Evolutionary conservation across 2,329 filamentous ascomycete genomes (phyloP).

Genomic region (Penicillium occitanis): DNA sequence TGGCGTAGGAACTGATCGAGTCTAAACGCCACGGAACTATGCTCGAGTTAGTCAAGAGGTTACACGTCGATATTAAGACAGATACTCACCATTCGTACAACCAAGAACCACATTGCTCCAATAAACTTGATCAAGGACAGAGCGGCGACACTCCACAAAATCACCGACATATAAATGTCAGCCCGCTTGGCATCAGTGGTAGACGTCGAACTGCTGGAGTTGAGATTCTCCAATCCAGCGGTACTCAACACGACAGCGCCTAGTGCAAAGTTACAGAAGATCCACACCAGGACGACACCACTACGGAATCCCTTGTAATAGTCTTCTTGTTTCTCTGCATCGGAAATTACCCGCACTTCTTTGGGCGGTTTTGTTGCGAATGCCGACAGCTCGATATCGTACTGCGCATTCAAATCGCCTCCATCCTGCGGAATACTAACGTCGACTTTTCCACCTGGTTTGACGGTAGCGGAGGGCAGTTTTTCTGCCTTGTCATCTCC

Average conservation of each 20-base stretch:
- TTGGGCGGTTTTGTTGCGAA: constrained; percentile 74
- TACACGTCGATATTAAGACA: background rate
- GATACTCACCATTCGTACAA: constrained; percentile 75
- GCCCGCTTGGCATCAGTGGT: constrained; percentile 57
- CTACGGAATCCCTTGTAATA: constrained; percentile 97
- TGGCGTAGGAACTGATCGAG: background rate
- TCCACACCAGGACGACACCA: constrained; percentile 89
- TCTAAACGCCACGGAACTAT: constrained; percentile 54
- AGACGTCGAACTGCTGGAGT: constrained; percentile 42
- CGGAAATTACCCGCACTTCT: constrained; percentile 54
- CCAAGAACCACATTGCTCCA: constrained; percentile 87
- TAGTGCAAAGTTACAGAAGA: constrained; percentile 91
- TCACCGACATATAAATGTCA: constrained; percentile 80
- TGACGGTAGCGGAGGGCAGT: constrained; percentile 81
- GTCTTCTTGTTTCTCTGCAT: constrained; percentile 83
- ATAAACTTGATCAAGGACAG: constrained; percentile 83
- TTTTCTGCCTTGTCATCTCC: constrained; percentile 95
- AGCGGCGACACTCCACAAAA: constrained; percentile 85
- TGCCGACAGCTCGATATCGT: constrained; percentile 75
- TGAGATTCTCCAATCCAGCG: constrained; percentile 73
- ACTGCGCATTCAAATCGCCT: constrained; percentile 90
- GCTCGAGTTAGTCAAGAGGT: background rate
- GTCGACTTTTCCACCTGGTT: constrained; percentile 93
- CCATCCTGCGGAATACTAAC: constrained; percentile 84
- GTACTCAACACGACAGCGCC: constrained; percentile 82